Percentiles rank a stretch among this genome's conserved stretches.
phyloP scores from a whole-genome alignment of 768 basidiomycete species.

The Polyporus arcularius region DNA sequence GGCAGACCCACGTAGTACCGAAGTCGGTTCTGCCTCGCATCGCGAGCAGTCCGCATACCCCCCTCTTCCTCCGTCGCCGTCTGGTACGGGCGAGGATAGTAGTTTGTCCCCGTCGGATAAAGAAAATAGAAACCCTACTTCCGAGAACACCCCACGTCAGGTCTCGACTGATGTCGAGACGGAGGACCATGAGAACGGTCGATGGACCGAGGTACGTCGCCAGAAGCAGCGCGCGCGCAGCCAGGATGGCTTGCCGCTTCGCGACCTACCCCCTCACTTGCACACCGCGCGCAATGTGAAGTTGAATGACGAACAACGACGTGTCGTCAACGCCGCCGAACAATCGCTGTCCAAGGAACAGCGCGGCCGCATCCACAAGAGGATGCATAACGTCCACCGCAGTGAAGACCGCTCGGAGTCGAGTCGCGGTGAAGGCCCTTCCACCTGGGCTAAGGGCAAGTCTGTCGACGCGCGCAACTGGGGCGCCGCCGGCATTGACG shows the following conservation, averaged over 20 bases:
- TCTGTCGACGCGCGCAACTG: constrained; percentile 23
- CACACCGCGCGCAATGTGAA: not conserved
- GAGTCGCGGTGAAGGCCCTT: constrained; percentile 16
- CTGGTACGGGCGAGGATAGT: not conserved
- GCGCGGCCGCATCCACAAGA: not conserved
- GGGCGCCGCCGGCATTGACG: constrained; percentile 17
- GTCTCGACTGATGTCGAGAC: not conserved
- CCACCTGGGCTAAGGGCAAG: constrained; percentile 17
- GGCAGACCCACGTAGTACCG: not conserved
- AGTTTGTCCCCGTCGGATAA: not conserved
- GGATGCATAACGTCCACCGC: not conserved
- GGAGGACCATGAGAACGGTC: not conserved
- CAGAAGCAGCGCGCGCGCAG: not conserved
- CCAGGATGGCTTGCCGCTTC: not conserved
- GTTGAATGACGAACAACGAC: not conserved
- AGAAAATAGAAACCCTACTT: not conserved
- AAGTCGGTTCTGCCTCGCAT: not conserved
- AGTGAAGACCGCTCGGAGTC: not conserved
- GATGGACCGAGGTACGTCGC: not conserved
- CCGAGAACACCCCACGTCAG: not conserved
- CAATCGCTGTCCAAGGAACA: not conserved
- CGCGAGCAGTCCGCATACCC: not conserved
- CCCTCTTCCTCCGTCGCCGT: not conserved
- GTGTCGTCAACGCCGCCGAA: not conserved
- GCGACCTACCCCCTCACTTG: not conserved